Percentiles rank a stretch among this genome's conserved stretches.
Conservation (phyloP, 176 grass and related monocot genomes). For the maize (Zea mays) region Zm-B73-REFERENCE-NAM-5.0 NC_050103.1:149640501-149641000, state of each 20-base stretch:
- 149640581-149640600: slow-evolving; percentile 36
- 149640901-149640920: slow-evolving; percentile 1
- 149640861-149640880: neutral
- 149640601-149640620: slow-evolving; percentile 41
- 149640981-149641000: neutral
- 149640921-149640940: neutral
- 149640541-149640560: slow-evolving; percentile 49
- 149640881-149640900: slow-evolving; percentile 3
- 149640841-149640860: slow-evolving; percentile 11
- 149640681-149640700: neutral
- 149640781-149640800: neutral
- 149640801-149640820: neutral
- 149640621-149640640: slow-evolving; percentile 48
- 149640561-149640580: slow-evolving; percentile 26
- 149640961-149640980: neutral
- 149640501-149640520: slow-evolving; percentile 55
- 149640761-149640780: neutral
- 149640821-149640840: neutral
- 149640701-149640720: slow-evolving; percentile 15
- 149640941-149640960: neutral
- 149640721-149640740: neutral
- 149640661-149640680: slow-evolving; percentile 18
- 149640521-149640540: slow-evolving; percentile 47
- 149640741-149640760: neutral
- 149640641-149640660: slow-evolving; percentile 8